Conservation (phyloP, 306 rosid genomes). For the Quercus engelmannii region DNA sequence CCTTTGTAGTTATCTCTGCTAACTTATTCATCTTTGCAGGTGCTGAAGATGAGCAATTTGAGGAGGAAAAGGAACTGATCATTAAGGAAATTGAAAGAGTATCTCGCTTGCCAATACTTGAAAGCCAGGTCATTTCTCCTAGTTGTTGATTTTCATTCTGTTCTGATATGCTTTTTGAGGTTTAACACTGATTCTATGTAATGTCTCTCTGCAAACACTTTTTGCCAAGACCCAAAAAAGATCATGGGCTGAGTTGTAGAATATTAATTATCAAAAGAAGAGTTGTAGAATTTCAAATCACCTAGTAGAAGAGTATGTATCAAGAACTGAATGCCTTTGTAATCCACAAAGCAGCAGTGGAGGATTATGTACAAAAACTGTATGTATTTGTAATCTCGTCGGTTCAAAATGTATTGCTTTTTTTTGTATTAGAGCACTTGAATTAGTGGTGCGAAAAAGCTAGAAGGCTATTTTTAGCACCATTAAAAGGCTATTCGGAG, state of each 20-base stretch:
- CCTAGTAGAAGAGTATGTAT: not conserved
- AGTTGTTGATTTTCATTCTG: slow-evolving; percentile 22
- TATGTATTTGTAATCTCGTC: not conserved
- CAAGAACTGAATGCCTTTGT: slow-evolving; percentile 7
- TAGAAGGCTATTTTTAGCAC: too few relatives aligned
- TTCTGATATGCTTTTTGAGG: slow-evolving; percentile 8
- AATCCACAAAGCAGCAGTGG: not conserved
- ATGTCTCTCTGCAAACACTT: slow-evolving; percentile 12
- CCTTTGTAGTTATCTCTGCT: too few relatives aligned
- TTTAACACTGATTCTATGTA: slow-evolving; percentile 20
- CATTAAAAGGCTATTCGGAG: too few relatives aligned
- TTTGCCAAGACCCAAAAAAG: not conserved
- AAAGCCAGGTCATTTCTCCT: slow-evolving; percentile 21
- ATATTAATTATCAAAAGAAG: too few relatives aligned
- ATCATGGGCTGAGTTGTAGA: not conserved
- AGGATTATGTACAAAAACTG: not conserved
- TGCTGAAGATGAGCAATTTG: slow-evolving; percentile 77
- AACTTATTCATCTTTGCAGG: too few relatives aligned
- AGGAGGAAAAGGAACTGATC: slow-evolving; percentile 90
- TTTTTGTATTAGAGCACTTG: not conserved
- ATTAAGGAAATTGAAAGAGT: slow-evolving; percentile 68
- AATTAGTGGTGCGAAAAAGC: too few relatives aligned
- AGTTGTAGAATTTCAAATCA: not conserved
- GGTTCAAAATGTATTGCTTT: not conserved
- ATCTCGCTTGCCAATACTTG: slow-evolving; percentile 18